These are phyloP conservation scores for Chrysanthemum makinoi DNA, from an alignment of 129 eudicot species.

Conservation along the genomic window DNA sequence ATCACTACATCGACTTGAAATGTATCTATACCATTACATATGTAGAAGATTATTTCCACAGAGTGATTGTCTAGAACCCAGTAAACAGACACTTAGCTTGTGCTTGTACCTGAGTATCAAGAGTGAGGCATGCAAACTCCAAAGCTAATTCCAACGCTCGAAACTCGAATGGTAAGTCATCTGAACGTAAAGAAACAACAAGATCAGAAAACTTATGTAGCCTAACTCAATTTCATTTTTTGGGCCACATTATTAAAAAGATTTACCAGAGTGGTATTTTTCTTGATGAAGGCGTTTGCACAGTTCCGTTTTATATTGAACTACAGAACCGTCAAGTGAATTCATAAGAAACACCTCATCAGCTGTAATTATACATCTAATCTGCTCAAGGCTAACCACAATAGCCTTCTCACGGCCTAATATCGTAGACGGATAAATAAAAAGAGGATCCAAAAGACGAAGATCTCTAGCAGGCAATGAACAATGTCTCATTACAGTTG, in stretches of 20 bases:
- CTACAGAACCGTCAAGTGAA: conserved; percentile 82
- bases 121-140: conserved; percentile 89
- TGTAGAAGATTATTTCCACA: neutral
- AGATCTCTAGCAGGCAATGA: conserved; percentile 97
- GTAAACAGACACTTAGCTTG: neutral
- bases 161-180: conserved; percentile 92
- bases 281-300: conserved; percentile 78
- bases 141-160: conserved; percentile 90
- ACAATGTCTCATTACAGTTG: conserved; percentile 79
- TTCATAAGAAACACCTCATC: conserved; percentile 95
- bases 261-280: conserved; percentile 73
- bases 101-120: conserved; percentile 88
- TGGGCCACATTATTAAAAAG: neutral
- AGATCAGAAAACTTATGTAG: conserved; percentile 19
- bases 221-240: conserved; percentile 7
- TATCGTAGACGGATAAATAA: conserved; percentile 86
- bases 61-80: neutral
- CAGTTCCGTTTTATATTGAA: conserved; percentile 70
- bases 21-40: neutral
- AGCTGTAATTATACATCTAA: conserved; percentile 92
- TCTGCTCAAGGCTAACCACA: conserved; percentile 91
- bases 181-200: conserved; percentile 47
- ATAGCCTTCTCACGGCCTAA: conserved; percentile 96
- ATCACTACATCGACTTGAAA: neutral
- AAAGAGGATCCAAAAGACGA: conserved; percentile 92